Base-by-base conservation (phyloP, 73 alveolate species). In the Effrenium voratum region DNA sequence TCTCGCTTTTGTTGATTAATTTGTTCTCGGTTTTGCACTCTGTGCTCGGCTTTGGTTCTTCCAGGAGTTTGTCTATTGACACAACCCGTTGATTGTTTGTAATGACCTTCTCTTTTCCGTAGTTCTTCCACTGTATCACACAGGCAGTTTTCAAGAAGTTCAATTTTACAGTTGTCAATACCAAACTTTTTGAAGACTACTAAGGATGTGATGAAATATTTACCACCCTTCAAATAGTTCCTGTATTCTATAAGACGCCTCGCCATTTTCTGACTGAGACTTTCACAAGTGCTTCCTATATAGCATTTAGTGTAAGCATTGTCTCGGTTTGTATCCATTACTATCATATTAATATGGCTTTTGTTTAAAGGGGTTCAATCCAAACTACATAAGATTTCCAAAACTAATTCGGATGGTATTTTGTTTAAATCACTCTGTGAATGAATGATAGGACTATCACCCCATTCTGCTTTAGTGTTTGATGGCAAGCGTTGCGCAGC, bases 231-330 rank as follows among this genome's bases (percentile, higher is more conserved):
- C 59, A 76, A 40, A 76, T 60, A 60, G 15, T 22, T 22, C 28
- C 28, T 60, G 87, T 76, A 76, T 19, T 76, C 12, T 36, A 3
- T 8, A 24, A 57, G 34, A 43, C 40, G 87, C 47, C 50, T 36
- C 40, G 87, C 47, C 87, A 76, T 76, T 43, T 60, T 38, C 30
- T 76, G 87, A 66, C 77, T n/a, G n/a, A n/a, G n/a, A n/a, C n/a
- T n/a, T n/a, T n/a, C n/a, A n/a, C n/a, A n/a, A n/a, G n/a, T n/a
- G n/a, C n/a, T n/a, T n/a, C n/a, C n/a, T n/a, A n/a, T n/a, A n/a
- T n/a, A n/a, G n/a, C n/a, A n/a, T n/a, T n/a, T n/a, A n/a, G n/a
- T n/a, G n/a, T n/a, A n/a, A n/a, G n/a, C n/a, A n/a, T n/a, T n/a
- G n/a, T n/a, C n/a, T n/a, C n/a, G n/a, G n/a, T n/a, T n/a, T n/a